phyloP scores from a whole-genome alignment of 192 early-diverging fungal species.

The Anaeromyces robustus region DNA sequence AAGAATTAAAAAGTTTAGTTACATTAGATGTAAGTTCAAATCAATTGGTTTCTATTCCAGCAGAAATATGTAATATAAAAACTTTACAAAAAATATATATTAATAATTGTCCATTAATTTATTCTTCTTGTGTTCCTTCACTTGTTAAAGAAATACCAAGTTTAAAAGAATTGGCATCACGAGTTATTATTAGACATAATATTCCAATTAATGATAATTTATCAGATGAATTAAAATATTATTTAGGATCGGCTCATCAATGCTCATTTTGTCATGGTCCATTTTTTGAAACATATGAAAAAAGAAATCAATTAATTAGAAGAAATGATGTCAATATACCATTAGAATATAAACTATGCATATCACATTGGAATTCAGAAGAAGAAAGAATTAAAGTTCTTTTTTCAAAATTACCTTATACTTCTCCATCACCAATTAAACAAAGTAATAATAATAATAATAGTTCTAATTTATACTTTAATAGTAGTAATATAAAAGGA shows the following conservation, averaged over 20 bases:
- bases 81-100: not conserved
- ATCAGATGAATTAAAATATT: constrained; percentile 38
- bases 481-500: not conserved
- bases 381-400: constrained; percentile 22
- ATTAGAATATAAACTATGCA: constrained; percentile 55
- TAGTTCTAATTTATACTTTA: not conserved
- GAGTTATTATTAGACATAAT: constrained; percentile 51
- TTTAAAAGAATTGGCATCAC: constrained; percentile 59
- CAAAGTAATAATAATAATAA: not conserved
- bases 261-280: constrained; percentile 72
- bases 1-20: not conserved
- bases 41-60: not conserved
- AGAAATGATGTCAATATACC: constrained; percentile 33
- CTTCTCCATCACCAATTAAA: not conserved
- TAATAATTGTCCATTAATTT: not conserved
- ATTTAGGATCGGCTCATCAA: constrained; percentile 31
- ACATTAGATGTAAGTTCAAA: not conserved
- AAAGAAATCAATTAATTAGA: constrained; percentile 44
- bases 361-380: constrained; percentile 62
- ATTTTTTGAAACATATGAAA: constrained; percentile 46
- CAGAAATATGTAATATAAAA: not conserved
- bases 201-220: constrained; percentile 30
- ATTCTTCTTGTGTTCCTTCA: not conserved
- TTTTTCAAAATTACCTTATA: not conserved
- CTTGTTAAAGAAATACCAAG: constrained; percentile 18